Evolutionary conservation across 192 early-diverging fungal species (phyloP).

Genomic region (Gonapodya prolifera): DNA sequence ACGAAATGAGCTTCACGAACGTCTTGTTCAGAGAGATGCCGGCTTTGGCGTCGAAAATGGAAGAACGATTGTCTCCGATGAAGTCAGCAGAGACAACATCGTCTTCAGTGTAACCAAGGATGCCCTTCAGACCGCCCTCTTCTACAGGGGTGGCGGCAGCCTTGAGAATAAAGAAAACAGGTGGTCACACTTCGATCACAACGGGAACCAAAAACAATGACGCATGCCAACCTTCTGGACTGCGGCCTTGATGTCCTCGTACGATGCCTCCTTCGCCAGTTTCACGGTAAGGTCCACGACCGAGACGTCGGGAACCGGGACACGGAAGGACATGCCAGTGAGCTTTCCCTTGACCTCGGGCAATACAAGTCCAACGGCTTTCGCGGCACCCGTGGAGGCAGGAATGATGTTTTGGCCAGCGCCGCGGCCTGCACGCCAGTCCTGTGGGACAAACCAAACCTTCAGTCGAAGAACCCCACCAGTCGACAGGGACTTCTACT

Average conservation of each 20-base stretch:
- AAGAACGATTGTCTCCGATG: conserved; percentile 76
- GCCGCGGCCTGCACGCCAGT: conserved; percentile 72
- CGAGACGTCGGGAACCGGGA: conserved; percentile 84
- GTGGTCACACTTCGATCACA: too few species aligned
- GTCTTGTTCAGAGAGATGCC: conserved; percentile 86
- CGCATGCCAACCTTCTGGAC: conserved; percentile 71
- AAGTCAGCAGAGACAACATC: conserved; percentile 94
- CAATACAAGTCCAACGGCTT: conserved; percentile 97
- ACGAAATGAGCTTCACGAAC: conserved; percentile 94
- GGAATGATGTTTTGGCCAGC: conserved; percentile 96
- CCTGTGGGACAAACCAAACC: neutral
- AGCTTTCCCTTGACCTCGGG: conserved; percentile 88
- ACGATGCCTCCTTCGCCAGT: conserved; percentile 76
- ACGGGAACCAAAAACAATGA: too few species aligned
- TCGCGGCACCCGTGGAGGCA: conserved; percentile 94
- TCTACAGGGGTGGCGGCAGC: conserved; percentile 38
- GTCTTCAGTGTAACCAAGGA: conserved; percentile 88
- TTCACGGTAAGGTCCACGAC: conserved; percentile 95
- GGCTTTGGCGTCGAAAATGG: conserved; percentile 91
- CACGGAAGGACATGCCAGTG: conserved; percentile 98
- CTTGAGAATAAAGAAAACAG: neutral
- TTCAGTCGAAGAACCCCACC: too few species aligned
- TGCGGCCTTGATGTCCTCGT: conserved; percentile 76
- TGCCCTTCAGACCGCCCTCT: conserved; percentile 62
- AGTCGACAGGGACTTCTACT: too few species aligned